Percentiles rank a stretch among this genome's conserved stretches.
Conservation (phyloP, 306 rosid genomes). For the Trichosanthes cucumerina region DNA sequence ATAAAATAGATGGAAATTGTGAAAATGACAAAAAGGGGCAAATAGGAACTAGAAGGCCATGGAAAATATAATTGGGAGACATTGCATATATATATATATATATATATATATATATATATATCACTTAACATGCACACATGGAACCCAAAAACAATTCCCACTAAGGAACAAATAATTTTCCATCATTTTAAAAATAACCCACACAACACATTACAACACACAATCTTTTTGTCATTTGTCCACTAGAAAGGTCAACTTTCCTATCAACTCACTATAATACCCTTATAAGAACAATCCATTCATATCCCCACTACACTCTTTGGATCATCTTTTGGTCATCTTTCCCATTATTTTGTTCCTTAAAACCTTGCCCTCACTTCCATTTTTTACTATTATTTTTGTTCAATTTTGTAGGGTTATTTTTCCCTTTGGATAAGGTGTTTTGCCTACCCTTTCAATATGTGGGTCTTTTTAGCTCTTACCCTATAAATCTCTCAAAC, state of each 20-base stretch:
- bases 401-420: neutral
- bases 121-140: slow-evolving; percentile 46
- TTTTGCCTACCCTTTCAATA: neutral
- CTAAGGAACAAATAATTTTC: slow-evolving; percentile 43
- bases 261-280: slow-evolving; percentile 8
- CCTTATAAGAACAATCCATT: neutral
- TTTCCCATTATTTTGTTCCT: slow-evolving; percentile 4
- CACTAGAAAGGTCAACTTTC: slow-evolving; percentile 46
- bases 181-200: slow-evolving; percentile 26
- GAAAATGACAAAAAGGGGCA: slow-evolving; percentile 38
- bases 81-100: slow-evolving; percentile 16
- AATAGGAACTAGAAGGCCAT: slow-evolving; percentile 15
- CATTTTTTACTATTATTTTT: neutral
- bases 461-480: too few relatives aligned
- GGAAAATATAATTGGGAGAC: slow-evolving; percentile 16
- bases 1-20: neutral
- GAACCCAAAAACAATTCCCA: slow-evolving; percentile 45
- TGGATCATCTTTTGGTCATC: neutral
- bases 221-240: slow-evolving; percentile 46
- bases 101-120: too few relatives aligned
- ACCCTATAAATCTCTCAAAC: neutral
- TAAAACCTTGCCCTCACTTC: neutral
- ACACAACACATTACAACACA: slow-evolving; percentile 22
- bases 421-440: neutral
- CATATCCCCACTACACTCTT: neutral